Evolutionary conservation across 805 yeast species (phyloP).

Genomic region (Cyberlindnera bimundalis): DNA sequence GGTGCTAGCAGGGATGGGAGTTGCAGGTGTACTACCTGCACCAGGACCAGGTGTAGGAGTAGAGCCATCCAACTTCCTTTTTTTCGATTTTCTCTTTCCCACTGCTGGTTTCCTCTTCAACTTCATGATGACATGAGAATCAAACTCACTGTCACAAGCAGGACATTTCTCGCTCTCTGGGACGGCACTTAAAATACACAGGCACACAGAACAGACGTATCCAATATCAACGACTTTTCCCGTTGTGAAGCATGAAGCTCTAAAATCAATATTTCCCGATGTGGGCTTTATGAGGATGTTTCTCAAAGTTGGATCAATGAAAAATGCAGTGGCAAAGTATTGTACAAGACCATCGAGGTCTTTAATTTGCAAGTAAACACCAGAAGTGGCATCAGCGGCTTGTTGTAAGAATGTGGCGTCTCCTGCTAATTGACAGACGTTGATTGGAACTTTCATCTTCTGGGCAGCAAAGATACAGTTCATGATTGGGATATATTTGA

Average conservation of each 20-base stretch:
- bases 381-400: constrained; percentile 92
- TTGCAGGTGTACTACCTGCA: background rate
- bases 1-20: background rate
- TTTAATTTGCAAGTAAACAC: constrained; percentile 70
- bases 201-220: constrained; percentile 90
- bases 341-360: constrained; percentile 79
- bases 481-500: constrained; percentile 91
- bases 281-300: constrained; percentile 78
- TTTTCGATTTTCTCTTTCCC: constrained; percentile 33
- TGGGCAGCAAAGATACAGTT: constrained; percentile 95
- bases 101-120: constrained; percentile 61
- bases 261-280: constrained; percentile 80
- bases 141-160: constrained; percentile 79
- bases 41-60: constrained; percentile 2
- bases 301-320: constrained; percentile 81
- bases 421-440: constrained; percentile 75
- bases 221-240: constrained; percentile 92
- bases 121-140: constrained; percentile 53
- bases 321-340: constrained; percentile 75
- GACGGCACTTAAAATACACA: constrained; percentile 69
- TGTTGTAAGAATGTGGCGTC: constrained; percentile 88
- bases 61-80: constrained; percentile 31
- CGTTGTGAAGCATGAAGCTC: constrained; percentile 91
- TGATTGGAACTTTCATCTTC: constrained; percentile 83
- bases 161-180: constrained; percentile 76